These are phyloP conservation scores for Ophiostoma piceae DNA, from an alignment of 2,329 filamentous ascomycete species.

Conservation along the genomic window DNA sequence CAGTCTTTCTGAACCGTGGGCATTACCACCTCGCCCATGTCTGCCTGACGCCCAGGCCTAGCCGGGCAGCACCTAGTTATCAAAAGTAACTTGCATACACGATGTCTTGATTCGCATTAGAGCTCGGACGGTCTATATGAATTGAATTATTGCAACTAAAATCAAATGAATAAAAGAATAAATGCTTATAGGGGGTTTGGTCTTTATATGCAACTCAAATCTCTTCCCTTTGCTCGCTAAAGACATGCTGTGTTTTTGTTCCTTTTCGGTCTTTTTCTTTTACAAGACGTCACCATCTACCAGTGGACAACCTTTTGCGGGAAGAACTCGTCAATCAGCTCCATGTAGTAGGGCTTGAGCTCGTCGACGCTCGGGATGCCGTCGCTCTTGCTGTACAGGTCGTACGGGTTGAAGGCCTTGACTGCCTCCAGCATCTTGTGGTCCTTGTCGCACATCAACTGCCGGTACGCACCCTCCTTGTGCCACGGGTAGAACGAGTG, in stretches of 20 bases:
- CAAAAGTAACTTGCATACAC: no score
- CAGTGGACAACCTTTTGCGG: conserved; percentile 63
- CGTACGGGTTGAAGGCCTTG: conserved; percentile 83
- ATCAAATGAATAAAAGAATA: no score
- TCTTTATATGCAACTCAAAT: not conserved
- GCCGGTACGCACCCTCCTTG: conserved; percentile 68
- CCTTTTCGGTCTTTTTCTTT: not conserved
- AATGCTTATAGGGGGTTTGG: not conserved
- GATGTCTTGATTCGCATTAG: no score
- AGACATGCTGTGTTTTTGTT: not conserved
- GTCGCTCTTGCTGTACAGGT: conserved; percentile 88
- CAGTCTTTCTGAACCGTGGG: no score
- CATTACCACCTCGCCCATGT: no score
- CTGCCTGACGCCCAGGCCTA: no score
- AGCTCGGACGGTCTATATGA: no score
- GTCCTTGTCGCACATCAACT: conserved; percentile 81
- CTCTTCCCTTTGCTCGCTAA: not conserved
- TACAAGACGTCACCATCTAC: conserved; percentile 37
- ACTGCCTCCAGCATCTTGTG: conserved; percentile 74
- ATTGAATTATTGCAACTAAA: not conserved
- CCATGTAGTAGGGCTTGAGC: conserved; percentile 73
- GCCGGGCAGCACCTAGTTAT: no score
- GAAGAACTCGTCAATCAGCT: conserved; percentile 70
- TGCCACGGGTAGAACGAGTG: conserved; percentile 95
- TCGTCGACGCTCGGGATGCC: conserved; percentile 69